Evolutionary conservation across 177 flowering plant genomes (phyloP).

Genomic region (Vitis hybrid): DNA sequence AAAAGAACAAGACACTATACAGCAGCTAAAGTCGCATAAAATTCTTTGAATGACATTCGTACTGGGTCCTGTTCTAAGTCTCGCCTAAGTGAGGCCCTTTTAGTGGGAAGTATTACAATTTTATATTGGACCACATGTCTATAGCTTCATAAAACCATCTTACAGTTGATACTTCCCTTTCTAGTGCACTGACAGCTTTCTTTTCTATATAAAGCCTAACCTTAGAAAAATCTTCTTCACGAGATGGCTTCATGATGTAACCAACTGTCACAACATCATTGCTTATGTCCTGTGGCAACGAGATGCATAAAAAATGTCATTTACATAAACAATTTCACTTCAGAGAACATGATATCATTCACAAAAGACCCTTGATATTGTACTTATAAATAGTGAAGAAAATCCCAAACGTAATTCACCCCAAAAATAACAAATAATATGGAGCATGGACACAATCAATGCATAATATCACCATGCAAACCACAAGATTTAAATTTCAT

Average conservation of each 20-base stretch:
- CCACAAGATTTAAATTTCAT: too few relatives aligned
- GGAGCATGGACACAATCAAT: not conserved
- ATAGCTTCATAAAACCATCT: not conserved
- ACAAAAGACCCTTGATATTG: too few relatives aligned
- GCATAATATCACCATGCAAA: too few relatives aligned
- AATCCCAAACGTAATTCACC: not conserved
- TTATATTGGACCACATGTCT: not conserved
- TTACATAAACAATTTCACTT: not conserved
- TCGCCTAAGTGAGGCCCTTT: not conserved
- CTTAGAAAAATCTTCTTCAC: conserved; percentile 91
- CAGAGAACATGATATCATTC: not conserved
- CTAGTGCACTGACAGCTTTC: not conserved
- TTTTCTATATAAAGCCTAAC: conserved; percentile 32
- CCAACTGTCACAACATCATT: conserved; percentile 49
- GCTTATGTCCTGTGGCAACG: conserved; percentile 41
- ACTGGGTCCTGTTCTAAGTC: not conserved
- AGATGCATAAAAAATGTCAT: conserved; percentile 7
- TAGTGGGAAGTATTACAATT: not conserved
- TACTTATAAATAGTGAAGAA: too few relatives aligned
- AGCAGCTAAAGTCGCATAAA: too few relatives aligned
- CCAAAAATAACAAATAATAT: not conserved
- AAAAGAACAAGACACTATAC: too few relatives aligned
- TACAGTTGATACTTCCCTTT: not conserved
- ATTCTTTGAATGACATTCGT: too few relatives aligned
- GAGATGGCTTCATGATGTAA: conserved; percentile 90